A percentile compares a stretch with the other conserved stretches of the same genome.
Evolutionary conservation across 2,329 filamentous ascomycete genomes (phyloP).

Genomic region (Microsporum audouinii): DNA sequence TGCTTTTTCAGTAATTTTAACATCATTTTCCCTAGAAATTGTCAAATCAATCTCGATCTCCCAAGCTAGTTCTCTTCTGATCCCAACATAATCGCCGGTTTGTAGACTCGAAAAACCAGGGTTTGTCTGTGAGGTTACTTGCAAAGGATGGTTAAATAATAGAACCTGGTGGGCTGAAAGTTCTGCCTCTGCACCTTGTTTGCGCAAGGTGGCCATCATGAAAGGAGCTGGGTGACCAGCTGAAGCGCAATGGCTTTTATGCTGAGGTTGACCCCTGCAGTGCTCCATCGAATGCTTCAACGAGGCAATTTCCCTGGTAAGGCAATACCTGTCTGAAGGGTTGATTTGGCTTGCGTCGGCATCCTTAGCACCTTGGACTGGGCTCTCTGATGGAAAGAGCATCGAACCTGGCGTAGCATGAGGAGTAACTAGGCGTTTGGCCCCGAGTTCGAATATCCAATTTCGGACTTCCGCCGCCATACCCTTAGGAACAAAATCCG

Average conservation of each 20-base stretch:
- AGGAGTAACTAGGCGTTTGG: constrained; percentile 16
- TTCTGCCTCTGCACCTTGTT: not conserved
- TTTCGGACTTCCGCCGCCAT: constrained; percentile 33
- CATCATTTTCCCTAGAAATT: not conserved
- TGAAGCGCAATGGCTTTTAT: not conserved
- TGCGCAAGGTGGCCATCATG: not conserved
- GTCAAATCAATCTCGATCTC: constrained; percentile 21
- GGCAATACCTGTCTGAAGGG: not conserved
- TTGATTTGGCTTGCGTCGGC: not conserved
- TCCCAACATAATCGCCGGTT: constrained; percentile 18
- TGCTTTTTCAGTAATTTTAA: not conserved
- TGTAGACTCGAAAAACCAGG: not conserved
- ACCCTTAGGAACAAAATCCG: constrained; percentile 26
- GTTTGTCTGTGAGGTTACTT: not conserved
- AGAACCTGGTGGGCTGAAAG: constrained; percentile 3
- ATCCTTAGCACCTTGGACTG: not conserved
- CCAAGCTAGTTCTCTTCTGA: constrained; percentile 27
- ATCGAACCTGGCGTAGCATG: not conserved
- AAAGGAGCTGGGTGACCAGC: constrained; percentile 10
- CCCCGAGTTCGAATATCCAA: constrained; percentile 31
- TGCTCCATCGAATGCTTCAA: not conserved
- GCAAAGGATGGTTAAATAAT: constrained; percentile 10
- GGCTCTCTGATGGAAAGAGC: not conserved
- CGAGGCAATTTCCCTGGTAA: not conserved
- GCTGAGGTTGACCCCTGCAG: not conserved